Base-by-base conservation (phyloP, 306 rosid species). In the Castanea sativa region DNA sequence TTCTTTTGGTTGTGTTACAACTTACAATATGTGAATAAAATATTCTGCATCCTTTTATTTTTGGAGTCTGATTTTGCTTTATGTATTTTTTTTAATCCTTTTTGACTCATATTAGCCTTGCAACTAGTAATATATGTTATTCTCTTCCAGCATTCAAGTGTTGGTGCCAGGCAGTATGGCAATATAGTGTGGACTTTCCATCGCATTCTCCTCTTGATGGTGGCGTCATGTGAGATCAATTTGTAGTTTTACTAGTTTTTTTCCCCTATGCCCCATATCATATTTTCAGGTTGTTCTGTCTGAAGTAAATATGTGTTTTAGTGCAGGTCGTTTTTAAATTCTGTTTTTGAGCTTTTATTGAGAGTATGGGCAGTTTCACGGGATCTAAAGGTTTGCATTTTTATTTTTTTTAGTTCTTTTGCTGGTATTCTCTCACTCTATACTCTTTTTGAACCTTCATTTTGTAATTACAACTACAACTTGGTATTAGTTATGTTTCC, bases 141-240 rank as follows among this genome's bases (percentile, higher is more conserved):
- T 83, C 57, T 88, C 71, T 73, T 91, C 74, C 97, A 94, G 98
- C 98, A 83, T 87, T 94, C 76, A 94, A 94, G 86, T 92, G 97
- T 89, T 94, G 98, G 98, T 92, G 98, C 86, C 97, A 92, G 87
- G 98, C 98, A 86, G 94, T 92, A 71, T 92, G 93, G 93, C 97
- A 91, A 79, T 84, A 86, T 83, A 86, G 86, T 53, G 71, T 82
- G 83, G 98, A 94, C 83, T 86, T 87, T 79, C 97, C 94, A 86
- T 87, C 91, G 76, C 84, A 81, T 81, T 84, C 89, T 51, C 89
- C 88, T 81, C 89, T 85, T 76, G 97, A 87, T 75, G 90, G 86
- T 69, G 94, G 88, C 82, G 89, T 94, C 88, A 92, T 94, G 98
- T 94, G 93, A 94, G 98, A 89, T 83, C 72, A 69, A 74, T 67